A percentile compares a stretch with the other conserved stretches of the same genome.
These are phyloP conservation scores for Backusella macrospora DNA, from an alignment of 192 early-diverging fungal genomes.

Conservation along the genomic window DNA sequence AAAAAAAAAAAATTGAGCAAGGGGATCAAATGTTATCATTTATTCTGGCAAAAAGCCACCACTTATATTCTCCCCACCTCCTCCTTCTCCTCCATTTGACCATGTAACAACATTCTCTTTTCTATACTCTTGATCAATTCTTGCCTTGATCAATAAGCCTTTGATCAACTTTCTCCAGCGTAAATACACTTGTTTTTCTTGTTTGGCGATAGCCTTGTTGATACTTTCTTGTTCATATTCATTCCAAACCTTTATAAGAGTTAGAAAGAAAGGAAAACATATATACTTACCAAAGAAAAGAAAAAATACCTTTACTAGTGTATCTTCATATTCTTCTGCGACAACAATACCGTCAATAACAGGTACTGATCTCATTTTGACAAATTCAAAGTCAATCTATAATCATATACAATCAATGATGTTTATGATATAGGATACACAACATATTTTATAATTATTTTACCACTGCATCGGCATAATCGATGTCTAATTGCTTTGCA, in stretches of 20 bases:
- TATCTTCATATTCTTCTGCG: slow-evolving; percentile 54
- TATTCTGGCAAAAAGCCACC: slow-evolving; percentile 6
- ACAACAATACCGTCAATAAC: slow-evolving; percentile 73
- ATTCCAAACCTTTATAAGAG: slow-evolving; percentile 39
- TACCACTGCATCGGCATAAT: slow-evolving; percentile 84
- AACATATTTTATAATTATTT: background rate
- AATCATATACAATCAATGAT: slow-evolving; percentile 15
- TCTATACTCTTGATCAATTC: slow-evolving; percentile 62
- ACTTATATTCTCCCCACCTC: background rate
- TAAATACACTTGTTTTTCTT: slow-evolving; percentile 44
- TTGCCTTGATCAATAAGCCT: slow-evolving; percentile 48
- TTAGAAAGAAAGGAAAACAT: slow-evolving; percentile 21
- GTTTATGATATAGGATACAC: background rate
- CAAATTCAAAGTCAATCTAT: slow-evolving; percentile 76
- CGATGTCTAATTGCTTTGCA: slow-evolving; percentile 76
- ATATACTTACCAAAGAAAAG: slow-evolving; percentile 29
- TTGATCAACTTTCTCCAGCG: slow-evolving; percentile 63
- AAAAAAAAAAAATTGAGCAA: background rate
- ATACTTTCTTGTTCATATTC: slow-evolving; percentile 30
- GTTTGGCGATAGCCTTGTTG: slow-evolving; percentile 37
- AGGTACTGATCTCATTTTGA: slow-evolving; percentile 59
- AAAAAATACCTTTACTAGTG: slow-evolving; percentile 58
- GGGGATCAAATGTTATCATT: background rate
- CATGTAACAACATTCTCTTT: background rate
- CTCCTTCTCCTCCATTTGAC: background rate